phyloP scores from a whole-genome alignment of 2,329 filamentous ascomycete species.

The Seiridium cupressi region DNA sequence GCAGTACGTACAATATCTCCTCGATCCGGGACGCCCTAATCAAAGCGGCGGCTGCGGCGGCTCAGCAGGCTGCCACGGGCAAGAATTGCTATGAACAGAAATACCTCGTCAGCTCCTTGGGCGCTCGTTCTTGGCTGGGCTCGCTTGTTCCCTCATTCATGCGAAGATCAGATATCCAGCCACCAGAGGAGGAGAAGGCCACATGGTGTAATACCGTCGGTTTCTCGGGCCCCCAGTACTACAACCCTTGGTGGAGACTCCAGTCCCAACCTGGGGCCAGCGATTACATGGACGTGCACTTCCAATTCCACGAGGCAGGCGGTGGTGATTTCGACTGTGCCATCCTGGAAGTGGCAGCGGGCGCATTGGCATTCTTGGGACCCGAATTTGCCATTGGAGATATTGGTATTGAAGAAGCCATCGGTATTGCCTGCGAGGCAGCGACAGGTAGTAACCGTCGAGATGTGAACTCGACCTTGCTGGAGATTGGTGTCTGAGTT shows the following conservation, averaged over 20 bases:
- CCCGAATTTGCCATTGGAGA: constrained; percentile 10
- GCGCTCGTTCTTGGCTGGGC: not conserved
- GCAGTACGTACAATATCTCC: constrained; percentile 12
- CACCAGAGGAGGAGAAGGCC: not conserved
- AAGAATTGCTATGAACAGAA: constrained; percentile 27
- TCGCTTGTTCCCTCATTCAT: not conserved
- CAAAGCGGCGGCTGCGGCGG: constrained; percentile 3
- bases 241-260: constrained; percentile 9
- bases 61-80: constrained; percentile 19
- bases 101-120: constrained; percentile 14
- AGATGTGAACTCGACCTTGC: not conserved
- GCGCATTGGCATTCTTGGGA: not conserved
- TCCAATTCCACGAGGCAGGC: constrained; percentile 5
- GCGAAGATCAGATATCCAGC: not conserved
- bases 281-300: constrained; percentile 10
- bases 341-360: constrained; percentile 6
- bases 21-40: constrained; percentile 8
- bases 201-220: constrained; percentile 12
- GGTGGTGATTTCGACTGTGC: constrained; percentile 9
- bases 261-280: constrained; percentile 7
- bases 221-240: constrained; percentile 11
- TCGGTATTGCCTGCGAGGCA: constrained; percentile 1
- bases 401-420: constrained; percentile 5
- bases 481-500: not conserved
- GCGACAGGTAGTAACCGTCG: not conserved